phyloP scores from a whole-genome alignment of 345 rosid genomes.

The Hibiscus mutabilis region DNA sequence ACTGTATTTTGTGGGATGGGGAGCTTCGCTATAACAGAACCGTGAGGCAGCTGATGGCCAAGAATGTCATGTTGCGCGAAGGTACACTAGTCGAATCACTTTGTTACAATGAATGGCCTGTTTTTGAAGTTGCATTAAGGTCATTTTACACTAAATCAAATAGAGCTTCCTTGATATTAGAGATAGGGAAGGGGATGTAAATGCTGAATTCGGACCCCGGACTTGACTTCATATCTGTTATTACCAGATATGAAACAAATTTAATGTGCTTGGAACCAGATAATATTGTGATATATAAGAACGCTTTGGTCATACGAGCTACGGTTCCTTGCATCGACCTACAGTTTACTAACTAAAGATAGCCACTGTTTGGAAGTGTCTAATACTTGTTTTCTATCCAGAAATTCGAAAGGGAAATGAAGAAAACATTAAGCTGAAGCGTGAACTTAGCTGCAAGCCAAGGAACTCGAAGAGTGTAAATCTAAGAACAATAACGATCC shows the following conservation, averaged over 20 bases:
- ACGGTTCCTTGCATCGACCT: no score
- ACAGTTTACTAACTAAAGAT: no score
- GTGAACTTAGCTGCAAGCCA: not conserved
- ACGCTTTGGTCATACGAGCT: no score
- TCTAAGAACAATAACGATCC: conserved; percentile 5
- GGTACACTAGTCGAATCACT: not conserved
- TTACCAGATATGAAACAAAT: no score
- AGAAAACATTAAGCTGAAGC: conserved; percentile 1
- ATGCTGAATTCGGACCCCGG: no score
- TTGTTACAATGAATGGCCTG: not conserved
- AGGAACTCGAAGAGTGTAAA: conserved; percentile 8
- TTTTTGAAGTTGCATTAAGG: not conserved
- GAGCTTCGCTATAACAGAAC: not conserved
- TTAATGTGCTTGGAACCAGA: no score
- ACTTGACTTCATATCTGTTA: no score
- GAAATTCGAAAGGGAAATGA: conserved; percentile 12
- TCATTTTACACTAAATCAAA: not conserved
- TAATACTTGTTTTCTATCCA: not conserved
- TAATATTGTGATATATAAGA: no score
- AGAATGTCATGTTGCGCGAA: not conserved
- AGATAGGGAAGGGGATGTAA: no score
- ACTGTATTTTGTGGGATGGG: not conserved
- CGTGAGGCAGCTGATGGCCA: conserved; percentile 6
- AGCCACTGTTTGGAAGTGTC: no score
- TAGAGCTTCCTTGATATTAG: no score